These are phyloP conservation scores for Testicularia cyperi DNA, from an alignment of 1,284 basidiomycete species.

Conservation along the genomic window DNA sequence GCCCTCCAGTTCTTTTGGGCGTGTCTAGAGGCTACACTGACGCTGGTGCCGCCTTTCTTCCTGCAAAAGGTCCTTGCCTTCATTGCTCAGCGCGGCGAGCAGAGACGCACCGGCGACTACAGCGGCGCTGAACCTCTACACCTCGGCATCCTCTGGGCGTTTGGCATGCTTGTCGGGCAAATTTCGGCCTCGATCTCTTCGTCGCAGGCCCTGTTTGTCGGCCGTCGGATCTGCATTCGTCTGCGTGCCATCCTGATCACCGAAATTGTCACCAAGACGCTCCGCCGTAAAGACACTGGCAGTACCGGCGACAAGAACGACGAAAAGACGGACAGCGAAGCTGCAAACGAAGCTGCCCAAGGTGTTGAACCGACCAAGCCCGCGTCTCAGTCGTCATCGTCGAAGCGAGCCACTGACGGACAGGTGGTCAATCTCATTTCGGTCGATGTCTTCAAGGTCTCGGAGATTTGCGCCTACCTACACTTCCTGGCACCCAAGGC, in stretches of 20 bases:
- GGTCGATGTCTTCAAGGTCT: conserved; percentile 64
- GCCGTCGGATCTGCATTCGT: conserved; percentile 62
- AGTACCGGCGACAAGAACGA: conserved; percentile 27
- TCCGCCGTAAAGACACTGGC: conserved; percentile 63
- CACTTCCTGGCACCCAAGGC: conserved; percentile 61
- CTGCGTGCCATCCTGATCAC: conserved; percentile 63
- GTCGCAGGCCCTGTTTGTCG: conserved; percentile 63
- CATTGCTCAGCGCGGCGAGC: conserved; percentile 53
- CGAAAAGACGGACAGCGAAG: conserved; percentile 11
- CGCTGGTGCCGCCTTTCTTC: conserved; percentile 64
- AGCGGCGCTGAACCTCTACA: conserved; percentile 59
- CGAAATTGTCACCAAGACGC: conserved; percentile 66
- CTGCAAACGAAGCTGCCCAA: conserved; percentile 13
- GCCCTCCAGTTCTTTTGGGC: conserved; percentile 61
- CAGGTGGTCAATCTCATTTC: conserved; percentile 66
- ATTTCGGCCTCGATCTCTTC: conserved; percentile 60
- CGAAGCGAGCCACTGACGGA: conserved; percentile 62
- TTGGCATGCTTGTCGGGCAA: conserved; percentile 63
- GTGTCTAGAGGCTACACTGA: conserved; percentile 61
- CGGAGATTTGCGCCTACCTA: conserved; percentile 52
- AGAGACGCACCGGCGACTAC: conserved; percentile 12
- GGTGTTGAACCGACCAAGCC: conserved; percentile 3
- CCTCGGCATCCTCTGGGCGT: conserved; percentile 64
- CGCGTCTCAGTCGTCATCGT: conserved; percentile 6
- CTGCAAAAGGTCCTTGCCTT: conserved; percentile 64